Evolutionary conservation across 306 rosid species (phyloP).

Genomic region (Citrullus colocynthis): DNA sequence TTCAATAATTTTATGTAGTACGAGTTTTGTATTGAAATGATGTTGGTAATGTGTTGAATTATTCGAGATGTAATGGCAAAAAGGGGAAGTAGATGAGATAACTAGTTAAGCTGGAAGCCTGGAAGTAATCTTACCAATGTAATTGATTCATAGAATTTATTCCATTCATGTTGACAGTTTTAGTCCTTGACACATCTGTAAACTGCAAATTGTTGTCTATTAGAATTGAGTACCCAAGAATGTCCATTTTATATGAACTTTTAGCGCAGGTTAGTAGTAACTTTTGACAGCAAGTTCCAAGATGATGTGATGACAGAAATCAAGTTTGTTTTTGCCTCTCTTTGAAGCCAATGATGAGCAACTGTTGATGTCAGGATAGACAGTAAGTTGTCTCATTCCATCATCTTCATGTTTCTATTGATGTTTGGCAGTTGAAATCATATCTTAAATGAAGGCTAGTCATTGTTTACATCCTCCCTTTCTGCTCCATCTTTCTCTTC

Average conservation of each 20-base stretch:
- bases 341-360: background rate
- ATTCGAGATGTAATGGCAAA: background rate
- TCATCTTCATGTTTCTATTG: background rate
- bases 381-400: background rate
- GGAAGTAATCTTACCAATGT: background rate
- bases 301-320: background rate
- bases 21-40: background rate
- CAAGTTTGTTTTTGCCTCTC: background rate
- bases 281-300: constrained; percentile 3
- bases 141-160: background rate
- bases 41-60: background rate
- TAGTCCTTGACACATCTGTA: background rate
- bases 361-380: background rate
- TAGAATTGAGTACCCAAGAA: background rate
- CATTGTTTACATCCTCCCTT: background rate
- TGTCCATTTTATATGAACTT: background rate
- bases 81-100: background rate
- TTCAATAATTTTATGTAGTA: background rate
- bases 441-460: background rate
- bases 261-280: background rate
- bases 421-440: background rate
- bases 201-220: background rate
- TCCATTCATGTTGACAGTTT: background rate
- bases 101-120: background rate
- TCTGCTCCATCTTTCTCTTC: background rate